Evolutionary conservation across 176 grass and related monocot genomes (phyloP), one percentile per base, ranked within the genome.

Genomic region (Oryza punctata): DNA sequence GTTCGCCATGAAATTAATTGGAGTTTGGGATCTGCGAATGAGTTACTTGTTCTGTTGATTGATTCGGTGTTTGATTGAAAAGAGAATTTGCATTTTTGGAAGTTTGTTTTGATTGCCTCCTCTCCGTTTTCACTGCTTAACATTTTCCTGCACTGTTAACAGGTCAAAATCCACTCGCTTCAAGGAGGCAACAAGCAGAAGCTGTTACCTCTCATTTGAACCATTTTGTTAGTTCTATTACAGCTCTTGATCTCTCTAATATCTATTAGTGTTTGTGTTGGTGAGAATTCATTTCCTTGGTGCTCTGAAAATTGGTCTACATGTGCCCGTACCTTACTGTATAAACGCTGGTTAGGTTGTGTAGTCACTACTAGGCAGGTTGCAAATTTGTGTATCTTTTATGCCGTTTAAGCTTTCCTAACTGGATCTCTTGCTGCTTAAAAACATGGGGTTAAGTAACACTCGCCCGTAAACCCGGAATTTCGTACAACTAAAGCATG

Each of bases 141-240:
- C n/a, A 54, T 88, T 88, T 46, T 69, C 43, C 3, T 72, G 24
- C 44, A 10, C 18, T 19, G 5, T 64, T 79, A 41, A 3, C 86
- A 91, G 86, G 63, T 87, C 86, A 89, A 82, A 70, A 73, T 75
- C 21, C 60, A 78, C 45, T 78, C 63, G 30, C 61, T 47, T 81
- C 72, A 72, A 85, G 77, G 66, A 83, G 49, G 46, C 70, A 89
- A 0, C 67, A 59, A 81, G 68, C 43, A 76, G 77, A 84, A 69
- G 19, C 60, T 18, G 33, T 88, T 77, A 71, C 3, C 78, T 43
- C 68, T 70, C 70, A 11, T 78, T 26, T 75, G 40, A 82, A 78
- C 49, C 0, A 11, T 85, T 61, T 23, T 86, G 92, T 94, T 77
- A 78, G 89, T 70, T 85, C 43, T 12, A 40, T 61, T 47, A 47